Percentiles rank a stretch among this genome's conserved stretches.
Evolutionary conservation across 2,329 filamentous ascomycete genomes (phyloP).

Genomic region (Colletotrichum shisoi): DNA sequence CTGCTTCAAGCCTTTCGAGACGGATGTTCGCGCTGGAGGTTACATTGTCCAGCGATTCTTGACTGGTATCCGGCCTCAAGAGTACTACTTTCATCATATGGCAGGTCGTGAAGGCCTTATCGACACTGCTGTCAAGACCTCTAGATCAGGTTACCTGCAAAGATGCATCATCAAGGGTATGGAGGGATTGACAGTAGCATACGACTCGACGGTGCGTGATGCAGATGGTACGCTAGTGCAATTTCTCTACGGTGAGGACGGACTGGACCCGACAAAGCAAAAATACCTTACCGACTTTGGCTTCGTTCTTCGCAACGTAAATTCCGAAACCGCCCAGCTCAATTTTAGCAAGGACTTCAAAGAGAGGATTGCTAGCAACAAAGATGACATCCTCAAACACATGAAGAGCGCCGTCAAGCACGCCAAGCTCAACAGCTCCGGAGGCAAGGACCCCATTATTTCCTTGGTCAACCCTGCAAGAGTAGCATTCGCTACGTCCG

Average conservation of each 20-base stretch:
- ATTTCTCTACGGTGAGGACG: constrained; percentile 96
- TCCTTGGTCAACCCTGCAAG: constrained; percentile 77
- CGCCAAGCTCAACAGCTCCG: constrained; percentile 63
- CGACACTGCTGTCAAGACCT: constrained; percentile 98
- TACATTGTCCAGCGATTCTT: constrained; percentile 97
- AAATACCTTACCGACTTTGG: constrained; percentile 90
- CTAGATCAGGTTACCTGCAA: constrained; percentile 94
- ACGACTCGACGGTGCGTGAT: constrained; percentile 93
- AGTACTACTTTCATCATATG: constrained; percentile 99
- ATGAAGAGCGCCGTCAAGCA: constrained; percentile 85
- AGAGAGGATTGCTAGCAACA: constrained; percentile 59
- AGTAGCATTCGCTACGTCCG: constrained; percentile 85
- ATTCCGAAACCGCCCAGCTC: constrained; percentile 79
- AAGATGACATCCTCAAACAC: constrained; percentile 72
- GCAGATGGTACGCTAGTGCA: constrained; percentile 93
- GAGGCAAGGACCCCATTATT: constrained; percentile 77
- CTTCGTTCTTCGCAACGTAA: constrained; percentile 86
- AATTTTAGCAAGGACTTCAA: constrained; percentile 66
- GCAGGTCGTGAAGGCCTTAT: constrained; percentile 97
- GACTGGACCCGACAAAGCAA: constrained; percentile 91
- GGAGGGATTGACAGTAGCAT: constrained; percentile 90
- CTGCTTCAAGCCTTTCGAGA: constrained; percentile 92
- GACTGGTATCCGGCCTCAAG: constrained; percentile 94
- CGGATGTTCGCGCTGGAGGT: constrained; percentile 87
- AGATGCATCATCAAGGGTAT: constrained; percentile 98